Base-by-base conservation (phyloP, 192 early-diverging fungal species). In the Rhizophagus sp. region DNA sequence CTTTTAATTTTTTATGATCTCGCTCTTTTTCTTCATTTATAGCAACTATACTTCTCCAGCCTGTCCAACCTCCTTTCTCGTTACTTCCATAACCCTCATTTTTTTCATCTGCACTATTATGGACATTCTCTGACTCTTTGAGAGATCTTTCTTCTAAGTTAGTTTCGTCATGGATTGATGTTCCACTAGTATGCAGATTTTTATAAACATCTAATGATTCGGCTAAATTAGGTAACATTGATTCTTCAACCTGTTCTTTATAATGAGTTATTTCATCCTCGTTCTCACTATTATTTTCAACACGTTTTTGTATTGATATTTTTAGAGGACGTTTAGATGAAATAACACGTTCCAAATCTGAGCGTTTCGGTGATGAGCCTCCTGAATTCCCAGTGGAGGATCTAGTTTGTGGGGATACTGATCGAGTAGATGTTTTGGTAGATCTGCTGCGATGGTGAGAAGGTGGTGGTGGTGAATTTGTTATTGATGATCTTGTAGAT, bases 11-110 rank as follows among this genome's bases (percentile, higher is more conserved):
- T n/a, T 15, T 34, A 4, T 61, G 41, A 15, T 34, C 52, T 57
- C 19, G 49, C 44, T 27, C 57, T 41, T 62, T 44, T 65, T 39
- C n/a, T 44, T 39, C 70, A 49, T 36, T 34, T 39, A 47, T 22
- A 24, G 27, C 62, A 63, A 61, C 75, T 36, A 76, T 62, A 30
- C 75, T 76, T 12, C 62, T 25, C 75, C 75, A 76, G 1, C 75
- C 75, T 22, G 75, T 64, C 75, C 75, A 76, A 27, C 75, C 75
- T 39, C 75, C 75, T 65, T 49, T 62, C 36, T 76, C 75, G 64
- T 64, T 47, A 64, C 25, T 33, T 24, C 7, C 70, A 49, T 39
- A 33, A 36, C 34, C 52, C 0, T 74, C 30, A 49, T 9, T 52
- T 3, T n/a, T 52, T 6, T 17, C 12, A 10, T 47, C 49, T 27